Base-by-base conservation (phyloP, 768 basidiomycete species). In the Kwoniella newhampshirensis region DNA sequence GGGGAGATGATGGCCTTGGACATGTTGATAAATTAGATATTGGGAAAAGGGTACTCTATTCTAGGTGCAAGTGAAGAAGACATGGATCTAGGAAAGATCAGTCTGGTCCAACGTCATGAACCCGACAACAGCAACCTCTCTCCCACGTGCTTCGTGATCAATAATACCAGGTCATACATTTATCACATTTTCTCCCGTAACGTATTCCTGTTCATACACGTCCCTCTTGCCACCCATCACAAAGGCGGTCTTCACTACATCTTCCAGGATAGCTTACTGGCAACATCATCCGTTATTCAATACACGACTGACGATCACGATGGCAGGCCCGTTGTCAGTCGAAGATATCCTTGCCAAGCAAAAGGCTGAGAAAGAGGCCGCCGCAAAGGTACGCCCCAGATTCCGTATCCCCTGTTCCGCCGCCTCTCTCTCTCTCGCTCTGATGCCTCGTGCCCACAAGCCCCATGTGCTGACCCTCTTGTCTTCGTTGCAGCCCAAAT, bases 1-100 rank as follows among this genome's bases (percentile, higher is more conserved):
- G 96, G 96, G 9, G 93, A 87, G 76, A 99, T 91, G 79, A 98
- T 97, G 13, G 90, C 85, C 66, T 83, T 84, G 65, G 86, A 87
- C 91, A 93, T 93, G 32, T 11, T 66, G 43, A 21, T 17, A 1
- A 21, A 17, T 51, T 11, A 36, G 7, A 12, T 48, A 4, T 36
- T 30, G 35, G 17, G n/a, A n/a, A n/a, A 23, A 35, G 40, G 40
- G 6, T 27, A n/a, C 9, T 28, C 21, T 25, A 36, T 50, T 12
- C 12, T 18, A 21, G 25, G 15, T 50, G 7, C 17, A 28, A n/a
- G 27, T 48, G 21, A 30, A 28, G n/a, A 17, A 3, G 27, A 48
- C 18, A 9, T 32, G 13, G 3, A 48, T 30, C 12, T 15, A n/a
- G 32, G 15, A 48, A 30, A 48, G 32, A 15, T 26, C 26, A 21